Evolutionary conservation across 2,329 filamentous ascomycete species (phyloP), one percentile per base, ranked within the genome.

Genomic region (Pseudogymnoascus pannorum): DNA sequence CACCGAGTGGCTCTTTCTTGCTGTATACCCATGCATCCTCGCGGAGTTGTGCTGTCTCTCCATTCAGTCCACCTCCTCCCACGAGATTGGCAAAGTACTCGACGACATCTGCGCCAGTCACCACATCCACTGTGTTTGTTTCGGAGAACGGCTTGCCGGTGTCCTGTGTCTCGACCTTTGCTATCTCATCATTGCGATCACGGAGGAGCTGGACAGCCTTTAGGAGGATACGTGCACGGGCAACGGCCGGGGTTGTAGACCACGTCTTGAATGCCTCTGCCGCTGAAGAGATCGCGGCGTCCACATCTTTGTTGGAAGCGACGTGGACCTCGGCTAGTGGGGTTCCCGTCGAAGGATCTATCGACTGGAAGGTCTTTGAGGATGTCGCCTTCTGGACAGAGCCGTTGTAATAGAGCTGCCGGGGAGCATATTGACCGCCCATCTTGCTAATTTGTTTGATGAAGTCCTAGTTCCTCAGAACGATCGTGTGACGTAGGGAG

Each of bases 141-240:
- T 96, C 91, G 3, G 87, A 88, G 74, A 83, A 93, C 6, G 91
- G 85, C 74, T 95, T 95, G 71, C 92, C 91, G 0, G 91, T 95
- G 73, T 96, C 91, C 69, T 87, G 79, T 1, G 91, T 95, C 76
- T 96, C 91, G 61, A 91, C 78, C 61, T 81, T 81, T 58, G 91
- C 91, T 42, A 96, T 86, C 61, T 86, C 85, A 70, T 95, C 88
- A 73, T 95, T 95, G 65, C 86, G 84, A 65, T 84, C 76, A 54
- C 91, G 87, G 11, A 96, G 80, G 12, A 96, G 75, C 54, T 83
- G 76, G 16, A 89, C 91, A 2, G 91, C 91, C 71, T 84, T 85
- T 29, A 91, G 87, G 8, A 96, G 84, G 67, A 95, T 87, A 62
- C 89, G 85, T 1, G 90, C 85, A 62, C 91, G 89, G 69, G 85